phyloP scores from a whole-genome alignment of 139 green algal species.

The Coelastrella sp. region DNA sequence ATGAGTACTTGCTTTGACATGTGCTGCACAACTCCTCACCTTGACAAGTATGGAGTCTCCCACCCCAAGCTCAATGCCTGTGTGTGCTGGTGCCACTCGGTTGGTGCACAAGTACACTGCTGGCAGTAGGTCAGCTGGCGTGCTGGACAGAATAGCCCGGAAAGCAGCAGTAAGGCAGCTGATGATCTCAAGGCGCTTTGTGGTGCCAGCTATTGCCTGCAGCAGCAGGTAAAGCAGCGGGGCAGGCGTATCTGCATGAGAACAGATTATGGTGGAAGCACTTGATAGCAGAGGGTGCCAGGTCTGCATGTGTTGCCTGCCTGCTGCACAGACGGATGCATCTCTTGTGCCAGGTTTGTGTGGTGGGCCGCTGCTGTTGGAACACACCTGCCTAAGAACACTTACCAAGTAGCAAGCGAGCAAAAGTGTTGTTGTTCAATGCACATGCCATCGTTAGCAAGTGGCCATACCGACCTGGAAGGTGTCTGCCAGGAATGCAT shows the following conservation, averaged over 20 bases:
- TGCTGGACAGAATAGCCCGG: conserved; percentile 81
- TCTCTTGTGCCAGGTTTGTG: no score
- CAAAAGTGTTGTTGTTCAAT: background rate
- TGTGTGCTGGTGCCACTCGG: conserved; percentile 89
- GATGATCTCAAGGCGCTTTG: conserved; percentile 32
- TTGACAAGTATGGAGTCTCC: conserved; percentile 95
- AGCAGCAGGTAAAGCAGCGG: background rate
- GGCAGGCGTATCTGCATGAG: background rate
- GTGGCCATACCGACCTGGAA: conserved; percentile 66
- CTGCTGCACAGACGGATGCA: no score
- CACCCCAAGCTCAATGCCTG: conserved; percentile 95
- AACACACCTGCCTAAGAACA: background rate
- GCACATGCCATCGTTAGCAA: background rate
- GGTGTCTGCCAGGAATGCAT: conserved; percentile 80
- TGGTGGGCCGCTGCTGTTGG: no score
- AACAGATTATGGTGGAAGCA: background rate
- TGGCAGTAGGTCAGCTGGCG: conserved; percentile 87
- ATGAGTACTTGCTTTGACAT: background rate
- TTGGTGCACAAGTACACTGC: conserved; percentile 95
- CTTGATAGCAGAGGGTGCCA: background rate
- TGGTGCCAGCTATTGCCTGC: conserved; percentile 38
- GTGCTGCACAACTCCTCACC: conserved; percentile 43
- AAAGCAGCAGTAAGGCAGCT: conserved; percentile 69
- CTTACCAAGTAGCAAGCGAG: background rate
- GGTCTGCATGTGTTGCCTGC: no score